Base-by-base conservation (phyloP, 2,329 filamentous ascomycete genomes). In the Sarocladium kiliense region DNA sequence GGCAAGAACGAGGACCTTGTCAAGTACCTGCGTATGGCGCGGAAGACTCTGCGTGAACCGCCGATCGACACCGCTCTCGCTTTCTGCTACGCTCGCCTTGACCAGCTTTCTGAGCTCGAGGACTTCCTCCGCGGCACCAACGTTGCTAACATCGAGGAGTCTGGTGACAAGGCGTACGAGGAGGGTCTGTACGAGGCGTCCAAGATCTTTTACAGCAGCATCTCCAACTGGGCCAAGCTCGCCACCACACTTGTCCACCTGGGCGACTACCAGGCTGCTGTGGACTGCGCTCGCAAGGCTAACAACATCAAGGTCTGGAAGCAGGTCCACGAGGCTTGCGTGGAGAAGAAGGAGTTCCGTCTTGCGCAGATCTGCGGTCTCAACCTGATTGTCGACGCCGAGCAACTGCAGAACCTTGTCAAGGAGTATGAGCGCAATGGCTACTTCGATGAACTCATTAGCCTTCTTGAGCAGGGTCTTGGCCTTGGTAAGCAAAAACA, bases 251-350 rank as follows among this genome's bases (percentile, higher is more conserved):
- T 97, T 58, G 94, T 99, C n/a, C 91, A 97, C 71, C 85, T 99
- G 6, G 88, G 87, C 61, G 94, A 99, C 64, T 97, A 99, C 77
- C 95, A 99, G 74, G 91, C 91, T 63, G 94, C 94, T 45, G 94
- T 99, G 41, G 94, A 99, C 71, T 97, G 91, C 66, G 94, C 95
- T 25, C 89, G 94, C 70, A 97, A 99, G 77, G 94, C 94, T 65
- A 99, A 97, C 80, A 97, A 91, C 73, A 92, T 97, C 74, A 97
- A 96, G 78, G 94, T 99, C 54, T 99, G 94, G 94, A 96, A 94
- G 75, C 90, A 99, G 74, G 94, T 99, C 63, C 95, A 97, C 74
- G 88, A 91, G 68, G 94, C 93, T 21, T 99, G 94, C 68, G 89
- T 99, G 61, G 85, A 84, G 59, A 99, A 97, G 85, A 97, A 96